phyloP scores from a whole-genome alignment of 805 yeast genomes.

The Candida cerambycidarum region DNA sequence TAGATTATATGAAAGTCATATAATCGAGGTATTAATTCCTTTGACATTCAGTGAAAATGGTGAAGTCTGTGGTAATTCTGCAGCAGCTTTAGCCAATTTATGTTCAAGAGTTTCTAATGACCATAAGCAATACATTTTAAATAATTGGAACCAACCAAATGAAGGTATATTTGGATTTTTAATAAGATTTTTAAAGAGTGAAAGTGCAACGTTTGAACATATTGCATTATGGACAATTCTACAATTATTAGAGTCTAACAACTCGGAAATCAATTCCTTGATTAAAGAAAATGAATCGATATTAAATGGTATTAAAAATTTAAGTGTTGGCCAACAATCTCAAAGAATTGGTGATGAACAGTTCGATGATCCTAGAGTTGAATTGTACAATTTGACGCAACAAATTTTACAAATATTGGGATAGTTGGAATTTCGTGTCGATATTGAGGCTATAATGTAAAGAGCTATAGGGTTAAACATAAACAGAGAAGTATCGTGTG shows the following conservation, averaged over 20 bases:
- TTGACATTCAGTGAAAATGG: slow-evolving; percentile 83
- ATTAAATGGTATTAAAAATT: slow-evolving; percentile 52
- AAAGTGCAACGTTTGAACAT: slow-evolving; percentile 94
- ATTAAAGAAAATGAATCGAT: slow-evolving; percentile 56
- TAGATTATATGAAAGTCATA: slow-evolving; percentile 76
- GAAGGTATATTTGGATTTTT: slow-evolving; percentile 88
- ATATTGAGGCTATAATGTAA: no score
- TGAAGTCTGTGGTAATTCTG: slow-evolving; percentile 97
- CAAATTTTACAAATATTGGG: slow-evolving; percentile 60
- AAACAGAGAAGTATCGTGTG: no score
- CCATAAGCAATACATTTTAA: slow-evolving; percentile 69
- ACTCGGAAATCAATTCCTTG: slow-evolving; percentile 55
- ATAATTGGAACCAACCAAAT: slow-evolving; percentile 74
- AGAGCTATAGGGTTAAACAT: no score
- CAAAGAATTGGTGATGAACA: slow-evolving; percentile 33
- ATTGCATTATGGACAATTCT: slow-evolving; percentile 96
- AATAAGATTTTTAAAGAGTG: slow-evolving; percentile 72
- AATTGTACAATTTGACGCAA: slow-evolving; percentile 64
- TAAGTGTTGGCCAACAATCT: slow-evolving; percentile 41
- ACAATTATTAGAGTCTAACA: slow-evolving; percentile 87
- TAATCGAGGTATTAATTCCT: slow-evolving; percentile 87
- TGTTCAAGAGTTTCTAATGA: slow-evolving; percentile 83
- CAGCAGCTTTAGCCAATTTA: slow-evolving; percentile 95
- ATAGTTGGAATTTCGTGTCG: no score
- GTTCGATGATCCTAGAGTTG: slow-evolving; percentile 62